Conservation (phyloP, 169 alveolate species). For the Eimeria mitis region DNA sequence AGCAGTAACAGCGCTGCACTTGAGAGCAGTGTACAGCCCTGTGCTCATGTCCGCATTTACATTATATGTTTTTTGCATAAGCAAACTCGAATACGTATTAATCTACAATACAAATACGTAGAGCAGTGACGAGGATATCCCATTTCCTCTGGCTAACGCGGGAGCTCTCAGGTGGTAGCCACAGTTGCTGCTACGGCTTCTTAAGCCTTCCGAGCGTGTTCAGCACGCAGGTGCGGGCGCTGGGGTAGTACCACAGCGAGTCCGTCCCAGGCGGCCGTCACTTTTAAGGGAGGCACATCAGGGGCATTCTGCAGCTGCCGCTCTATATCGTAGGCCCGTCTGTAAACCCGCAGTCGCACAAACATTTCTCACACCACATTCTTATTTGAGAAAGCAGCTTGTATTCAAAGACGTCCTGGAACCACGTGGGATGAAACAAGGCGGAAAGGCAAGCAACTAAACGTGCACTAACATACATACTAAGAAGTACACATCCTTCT, state of each 20-base stretch:
- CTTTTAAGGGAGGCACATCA: not conserved
- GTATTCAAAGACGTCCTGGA: not conserved
- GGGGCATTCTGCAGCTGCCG: constrained; percentile 47
- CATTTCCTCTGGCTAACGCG: not conserved
- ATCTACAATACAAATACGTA: not conserved
- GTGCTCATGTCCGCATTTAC: not conserved
- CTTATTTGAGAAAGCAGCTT: not conserved
- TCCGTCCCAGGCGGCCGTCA: constrained; percentile 77
- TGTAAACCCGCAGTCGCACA: not conserved
- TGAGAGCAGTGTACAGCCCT: not conserved
- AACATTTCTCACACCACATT: not conserved
- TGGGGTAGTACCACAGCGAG: constrained; percentile 59
- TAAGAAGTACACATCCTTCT: not conserved
- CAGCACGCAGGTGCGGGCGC: constrained; percentile 26
- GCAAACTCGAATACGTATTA: not conserved
- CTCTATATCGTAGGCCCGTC: constrained; percentile 72
- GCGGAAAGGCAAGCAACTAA: not conserved
- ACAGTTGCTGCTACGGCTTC: not conserved
- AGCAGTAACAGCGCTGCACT: not conserved
- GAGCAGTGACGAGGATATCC: not conserved
- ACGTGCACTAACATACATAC: not conserved
- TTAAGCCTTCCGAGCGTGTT: not conserved
- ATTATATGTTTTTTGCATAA: not conserved
- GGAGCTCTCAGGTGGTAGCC: not conserved
- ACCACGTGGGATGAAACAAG: not conserved